A percentile compares a stretch with the other conserved stretches of the same genome.
These are phyloP conservation scores for Candida sp. DNA, from an alignment of 1,139 yeast species.

Conservation along the genomic window DNA sequence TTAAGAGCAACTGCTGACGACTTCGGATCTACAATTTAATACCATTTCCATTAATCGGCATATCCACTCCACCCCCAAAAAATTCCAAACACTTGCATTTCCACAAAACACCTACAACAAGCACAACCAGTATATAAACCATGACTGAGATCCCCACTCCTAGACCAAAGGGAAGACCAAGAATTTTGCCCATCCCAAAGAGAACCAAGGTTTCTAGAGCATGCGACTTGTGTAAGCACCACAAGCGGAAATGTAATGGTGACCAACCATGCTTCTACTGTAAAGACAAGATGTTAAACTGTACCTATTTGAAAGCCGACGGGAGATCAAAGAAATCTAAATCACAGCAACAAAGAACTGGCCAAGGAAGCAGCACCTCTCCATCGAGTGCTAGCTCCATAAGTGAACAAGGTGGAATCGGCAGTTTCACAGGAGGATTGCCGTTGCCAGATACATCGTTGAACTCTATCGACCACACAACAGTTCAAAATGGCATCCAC, in stretches of 20 bases:
- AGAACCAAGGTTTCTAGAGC: constrained; percentile 40
- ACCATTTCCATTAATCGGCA: too few species aligned
- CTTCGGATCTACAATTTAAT: too few species aligned
- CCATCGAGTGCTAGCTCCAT: background rate
- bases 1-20: too few species aligned
- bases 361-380: background rate
- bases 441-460: background rate
- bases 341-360: constrained; percentile 10
- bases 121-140: too few species aligned
- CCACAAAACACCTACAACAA: too few species aligned
- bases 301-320: constrained; percentile 29
- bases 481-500: constrained; percentile 12
- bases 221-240: constrained; percentile 38
- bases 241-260: constrained; percentile 35
- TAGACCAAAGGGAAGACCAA: constrained; percentile 17
- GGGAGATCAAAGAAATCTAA: constrained; percentile 26
- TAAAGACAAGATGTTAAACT: constrained; percentile 23
- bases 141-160: constrained; percentile 1
- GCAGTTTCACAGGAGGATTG: background rate
- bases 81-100: too few species aligned
- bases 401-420: background rate
- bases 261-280: constrained; percentile 30
- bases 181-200: constrained; percentile 13
- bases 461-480: background rate
- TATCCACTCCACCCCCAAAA: too few species aligned